A percentile compares a stretch with the other conserved stretches of the same genome.
Conservation (phyloP, 768 basidiomycete species). For the Suillus placidus region DNA sequence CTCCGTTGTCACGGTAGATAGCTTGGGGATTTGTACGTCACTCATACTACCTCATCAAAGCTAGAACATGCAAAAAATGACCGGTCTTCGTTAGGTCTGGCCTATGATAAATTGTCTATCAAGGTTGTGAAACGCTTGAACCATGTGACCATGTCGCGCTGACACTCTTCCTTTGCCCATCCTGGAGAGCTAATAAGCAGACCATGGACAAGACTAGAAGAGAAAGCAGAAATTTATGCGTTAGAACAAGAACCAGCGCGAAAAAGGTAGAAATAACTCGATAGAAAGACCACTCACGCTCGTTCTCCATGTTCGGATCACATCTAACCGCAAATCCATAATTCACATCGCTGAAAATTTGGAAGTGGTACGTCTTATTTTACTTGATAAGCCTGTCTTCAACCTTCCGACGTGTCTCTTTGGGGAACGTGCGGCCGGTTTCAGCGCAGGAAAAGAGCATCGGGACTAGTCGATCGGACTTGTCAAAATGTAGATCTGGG, state of each 20-base stretch:
- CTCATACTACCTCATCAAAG: neutral
- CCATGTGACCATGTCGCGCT: constrained; percentile 46
- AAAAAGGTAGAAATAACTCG: neutral
- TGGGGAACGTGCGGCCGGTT: constrained; percentile 49
- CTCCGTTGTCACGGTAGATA: neutral
- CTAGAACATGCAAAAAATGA: neutral
- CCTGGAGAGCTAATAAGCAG: neutral
- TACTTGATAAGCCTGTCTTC: constrained; percentile 50
- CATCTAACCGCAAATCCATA: neutral
- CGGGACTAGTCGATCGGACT: constrained; percentile 40
- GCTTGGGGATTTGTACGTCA: neutral
- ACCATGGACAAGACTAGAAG: neutral
- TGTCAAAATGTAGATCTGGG: neutral
- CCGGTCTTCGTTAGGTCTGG: neutral
- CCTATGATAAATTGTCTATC: constrained; percentile 17
- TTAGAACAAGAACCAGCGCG: neutral
- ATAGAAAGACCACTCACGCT: neutral
- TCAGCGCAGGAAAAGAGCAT: constrained; percentile 56
- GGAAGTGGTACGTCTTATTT: constrained; percentile 51
- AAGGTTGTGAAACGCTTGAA: constrained; percentile 27
- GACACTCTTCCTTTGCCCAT: constrained; percentile 56
- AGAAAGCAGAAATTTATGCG: neutral
- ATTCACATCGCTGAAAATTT: constrained; percentile 47
- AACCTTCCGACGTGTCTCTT: constrained; percentile 48
- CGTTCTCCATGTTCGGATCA: neutral